phyloP scores from a whole-genome alignment of 345 rosid species.

The Erysimum cheiranthoides region DNA sequence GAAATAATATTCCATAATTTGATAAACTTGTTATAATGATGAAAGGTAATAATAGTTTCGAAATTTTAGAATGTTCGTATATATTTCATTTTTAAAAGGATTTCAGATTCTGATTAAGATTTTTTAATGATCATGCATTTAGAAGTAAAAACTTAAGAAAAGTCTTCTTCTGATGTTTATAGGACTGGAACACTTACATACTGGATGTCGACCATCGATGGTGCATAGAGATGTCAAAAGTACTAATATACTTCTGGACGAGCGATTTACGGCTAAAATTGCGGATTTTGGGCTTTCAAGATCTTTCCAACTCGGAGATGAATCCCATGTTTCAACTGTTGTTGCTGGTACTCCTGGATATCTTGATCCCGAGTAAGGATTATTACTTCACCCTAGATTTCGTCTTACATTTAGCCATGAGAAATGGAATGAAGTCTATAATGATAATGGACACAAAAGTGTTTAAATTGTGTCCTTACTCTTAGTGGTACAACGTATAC shows the following conservation, averaged over 20 bases:
- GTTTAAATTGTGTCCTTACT: too few relatives aligned
- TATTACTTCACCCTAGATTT: not conserved
- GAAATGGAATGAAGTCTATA: not conserved
- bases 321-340: conserved; percentile 20
- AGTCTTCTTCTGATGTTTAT: not conserved
- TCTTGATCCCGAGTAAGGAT: conserved; percentile 46
- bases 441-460: too few relatives aligned
- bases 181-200: conserved; percentile 24
- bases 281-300: conserved; percentile 41
- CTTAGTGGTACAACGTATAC: too few relatives aligned
- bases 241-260: conserved; percentile 33
- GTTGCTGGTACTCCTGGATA: conserved; percentile 47
- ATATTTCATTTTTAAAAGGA: too few relatives aligned
- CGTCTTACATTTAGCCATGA: too few relatives aligned
- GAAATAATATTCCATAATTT: too few relatives aligned
- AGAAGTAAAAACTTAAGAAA: too few relatives aligned
- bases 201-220: conserved; percentile 4
- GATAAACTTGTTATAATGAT: too few relatives aligned
- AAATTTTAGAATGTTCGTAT: too few relatives aligned
- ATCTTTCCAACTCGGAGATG: conserved; percentile 31
- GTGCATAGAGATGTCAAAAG: conserved; percentile 32
- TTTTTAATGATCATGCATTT: too few relatives aligned
- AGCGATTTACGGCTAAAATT: conserved; percentile 48
- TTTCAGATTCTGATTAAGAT: too few relatives aligned
- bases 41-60: too few relatives aligned